Evolutionary conservation across 768 basidiomycete genomes (phyloP), one percentile per base, ranked within the genome.

Genomic region (Hirschioporus abietinus): DNA sequence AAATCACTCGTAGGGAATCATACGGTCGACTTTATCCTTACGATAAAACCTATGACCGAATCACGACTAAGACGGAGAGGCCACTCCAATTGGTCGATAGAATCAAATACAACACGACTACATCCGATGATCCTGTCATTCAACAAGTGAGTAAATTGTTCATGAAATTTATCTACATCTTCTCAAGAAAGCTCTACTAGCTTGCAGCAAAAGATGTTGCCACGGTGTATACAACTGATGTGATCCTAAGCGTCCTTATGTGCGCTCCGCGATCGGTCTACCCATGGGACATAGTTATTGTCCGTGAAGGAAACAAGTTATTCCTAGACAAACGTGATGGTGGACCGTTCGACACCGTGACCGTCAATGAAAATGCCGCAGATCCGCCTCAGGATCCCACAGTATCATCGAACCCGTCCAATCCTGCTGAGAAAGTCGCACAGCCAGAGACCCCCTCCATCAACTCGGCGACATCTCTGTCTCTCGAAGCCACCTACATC

Each of bases 251-350:
- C 68, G 91, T 96, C 30, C 86, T 99, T 70, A 99, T 99, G 97
- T 93, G 92, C 69, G 92, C 96, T 8, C 89, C 95, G 10, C 85
- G 97, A 71, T 95, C 95, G 15, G 94, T 96, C 67, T 95, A 97
- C 78, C 96, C 96, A 5, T 99, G 97, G 97, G 97, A 99, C 74
- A 95, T 99, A 64, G 92, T 99, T 68, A 91, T 99, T 71, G 83
- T 93, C 34, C 90, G 94, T 34, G 95, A 97, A 74, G 96, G 95
- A 58, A 89, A 95, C 80, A 92, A 89, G 74, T 80, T 99, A 9
- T 99, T 92, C 84, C 86, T 99, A 70, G 97, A 99, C 83, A 99
- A 99, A 80, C 92, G 97, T 67, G 93, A 95, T 75, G 96, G 95
- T 18, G 96, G 96, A 65, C 93, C 96, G 1, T 97, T 98, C 73